Evolutionary conservation across 1,284 basidiomycete genomes (phyloP).

Genomic region (Entoloma clypeatum): DNA sequence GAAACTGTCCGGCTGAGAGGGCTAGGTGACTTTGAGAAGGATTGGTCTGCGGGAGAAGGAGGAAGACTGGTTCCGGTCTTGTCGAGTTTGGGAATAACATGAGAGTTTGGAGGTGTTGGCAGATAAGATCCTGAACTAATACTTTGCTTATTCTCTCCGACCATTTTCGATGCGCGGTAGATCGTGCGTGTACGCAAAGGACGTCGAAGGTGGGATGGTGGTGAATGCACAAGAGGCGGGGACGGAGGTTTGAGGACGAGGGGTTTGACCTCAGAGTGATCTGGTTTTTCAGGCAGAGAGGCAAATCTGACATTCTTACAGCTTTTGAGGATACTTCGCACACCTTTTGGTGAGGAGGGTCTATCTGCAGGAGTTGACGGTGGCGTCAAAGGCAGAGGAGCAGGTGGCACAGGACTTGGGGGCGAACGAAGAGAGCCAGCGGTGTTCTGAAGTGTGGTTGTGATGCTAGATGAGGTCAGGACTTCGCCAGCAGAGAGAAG

Average conservation of each 20-base stretch:
- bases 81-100: background rate
- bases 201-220: conserved; percentile 4
- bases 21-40: conserved; percentile 5
- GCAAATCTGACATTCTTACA: conserved; percentile 41
- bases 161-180: conserved; percentile 9
- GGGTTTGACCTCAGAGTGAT: conserved; percentile 10
- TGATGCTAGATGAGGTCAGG: background rate
- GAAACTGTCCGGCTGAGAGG: conserved; percentile 8
- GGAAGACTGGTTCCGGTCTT: conserved; percentile 1
- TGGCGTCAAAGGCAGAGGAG: conserved; percentile 22
- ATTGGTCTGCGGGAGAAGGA: conserved; percentile 4
- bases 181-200: conserved; percentile 11
- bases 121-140: conserved; percentile 2
- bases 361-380: conserved; percentile 11
- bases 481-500: conserved; percentile 1
- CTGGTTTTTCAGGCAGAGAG: conserved; percentile 25
- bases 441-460: background rate
- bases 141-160: conserved; percentile 3
- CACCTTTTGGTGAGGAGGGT: conserved; percentile 20
- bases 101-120: conserved; percentile 1
- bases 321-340: conserved; percentile 38
- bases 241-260: conserved; percentile 6
- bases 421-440: too few relatives aligned
- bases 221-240: conserved; percentile 1
- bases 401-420: conserved; percentile 23